Base-by-base conservation (phyloP, 108 stramenopile genomes). In the Schizochytrium sp. region DNA sequence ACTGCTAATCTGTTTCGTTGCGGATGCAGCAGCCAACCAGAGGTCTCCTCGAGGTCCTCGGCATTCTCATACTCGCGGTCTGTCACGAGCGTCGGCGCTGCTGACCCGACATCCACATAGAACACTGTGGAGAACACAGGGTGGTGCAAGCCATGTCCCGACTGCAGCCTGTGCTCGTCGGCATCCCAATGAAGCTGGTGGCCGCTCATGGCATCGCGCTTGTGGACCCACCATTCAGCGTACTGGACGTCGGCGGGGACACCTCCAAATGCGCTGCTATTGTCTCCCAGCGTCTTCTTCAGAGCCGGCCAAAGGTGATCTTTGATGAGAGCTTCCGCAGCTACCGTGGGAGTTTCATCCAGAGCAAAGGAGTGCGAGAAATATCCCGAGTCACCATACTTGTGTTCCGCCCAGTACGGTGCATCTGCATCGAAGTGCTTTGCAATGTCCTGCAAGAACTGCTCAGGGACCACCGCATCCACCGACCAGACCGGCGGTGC, bases 201-300 rank as follows among this genome's bases (percentile, higher is more conserved):
- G 7, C 76, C 76, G 28, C 50, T 55, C 76, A 83, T 56, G 10
- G 76, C 50, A 53, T 83, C 76, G 1, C 76, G 76, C 10, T 53
- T 17, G 53, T 83, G 76, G 53, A 83, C 76, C 76, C 76, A 83
- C 76, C 76, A 83, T 53, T 83, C 76, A 5, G 76, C 76, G 47
- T 13, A 69, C 5, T 38, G 76, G 0, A 55, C 53, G 28, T 55
- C 40, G 7, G 10, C 76, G 12, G 2, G 28, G 45, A 49, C 7
- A 5, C 76, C 76, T 42, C 76, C 28, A 10, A 38, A 40, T 53
- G 28, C 28, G 28, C 28, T 28, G 28, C 28, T 28, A 28, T 28
- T 28, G 28, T 83, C 28, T 10, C n/a, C n/a, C 10, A 83, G 1
- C 10, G 53, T 38, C 64, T 15, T 7, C 19, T 44, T 38, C 76